A percentile compares a stretch with the other conserved stretches of the same genome.
Evolutionary conservation across 768 basidiomycete species (phyloP).

Genomic region (Podaxis sp.): DNA sequence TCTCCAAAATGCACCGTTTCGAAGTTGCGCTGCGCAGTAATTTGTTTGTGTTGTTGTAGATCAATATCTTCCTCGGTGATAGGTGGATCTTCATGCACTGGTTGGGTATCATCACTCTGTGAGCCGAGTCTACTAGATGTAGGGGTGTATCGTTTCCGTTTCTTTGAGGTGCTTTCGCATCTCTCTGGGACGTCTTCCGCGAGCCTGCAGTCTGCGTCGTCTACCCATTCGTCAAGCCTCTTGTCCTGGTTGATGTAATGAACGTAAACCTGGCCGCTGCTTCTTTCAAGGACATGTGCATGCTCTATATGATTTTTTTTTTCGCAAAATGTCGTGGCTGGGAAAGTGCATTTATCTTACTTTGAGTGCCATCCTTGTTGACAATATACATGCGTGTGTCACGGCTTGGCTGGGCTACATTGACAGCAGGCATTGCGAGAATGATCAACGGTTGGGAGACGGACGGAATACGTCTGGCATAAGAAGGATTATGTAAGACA

Average conservation of each 20-base stretch:
- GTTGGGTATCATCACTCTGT: constrained; percentile 19
- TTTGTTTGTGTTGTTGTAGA: constrained; percentile 60
- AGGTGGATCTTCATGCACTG: constrained; percentile 24
- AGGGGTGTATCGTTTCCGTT: constrained; percentile 33
- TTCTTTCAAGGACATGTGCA: constrained; percentile 51
- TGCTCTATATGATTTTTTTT: constrained; percentile 27
- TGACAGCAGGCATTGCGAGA: constrained; percentile 25
- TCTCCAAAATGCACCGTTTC: constrained; percentile 82
- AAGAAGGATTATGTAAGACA: constrained; percentile 3
- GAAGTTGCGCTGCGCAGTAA: constrained; percentile 74
- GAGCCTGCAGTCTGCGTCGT: constrained; percentile 31
- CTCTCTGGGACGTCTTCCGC: constrained; percentile 18
- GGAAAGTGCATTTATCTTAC: constrained; percentile 18
- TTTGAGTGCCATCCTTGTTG: constrained; percentile 27
- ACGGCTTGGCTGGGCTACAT: constrained; percentile 19
- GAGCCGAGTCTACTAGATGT: constrained; percentile 21
- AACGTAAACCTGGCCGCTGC: constrained; percentile 55
- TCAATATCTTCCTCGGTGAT: constrained; percentile 72
- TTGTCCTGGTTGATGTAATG: constrained; percentile 71
- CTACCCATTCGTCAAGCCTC: constrained; percentile 73
- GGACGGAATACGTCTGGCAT: background rate
- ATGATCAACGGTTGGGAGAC: background rate
- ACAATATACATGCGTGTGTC: constrained; percentile 28
- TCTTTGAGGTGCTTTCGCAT: constrained; percentile 21
- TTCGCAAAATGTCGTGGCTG: constrained; percentile 1